These are phyloP conservation scores for Trametes meyenii DNA, from an alignment of 768 basidiomycete genomes.

Conservation along the genomic window DNA sequence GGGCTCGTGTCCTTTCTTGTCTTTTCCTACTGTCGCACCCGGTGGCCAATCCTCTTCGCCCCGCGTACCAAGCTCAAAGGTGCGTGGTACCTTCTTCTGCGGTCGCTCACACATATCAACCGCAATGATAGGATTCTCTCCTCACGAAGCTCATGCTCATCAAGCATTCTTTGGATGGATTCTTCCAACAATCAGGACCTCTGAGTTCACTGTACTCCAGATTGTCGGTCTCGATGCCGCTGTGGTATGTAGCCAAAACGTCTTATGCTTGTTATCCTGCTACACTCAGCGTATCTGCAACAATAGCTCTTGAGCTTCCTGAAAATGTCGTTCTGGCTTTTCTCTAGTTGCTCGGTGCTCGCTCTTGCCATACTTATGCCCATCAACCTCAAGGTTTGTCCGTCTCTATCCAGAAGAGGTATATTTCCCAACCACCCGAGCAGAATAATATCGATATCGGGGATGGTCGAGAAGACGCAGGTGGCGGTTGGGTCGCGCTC, in stretches of 20 bases:
- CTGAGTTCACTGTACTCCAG: constrained; percentile 92
- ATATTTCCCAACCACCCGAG: not conserved
- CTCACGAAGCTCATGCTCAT: constrained; percentile 88
- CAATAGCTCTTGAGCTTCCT: constrained; percentile 90
- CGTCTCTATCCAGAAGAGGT: not conserved
- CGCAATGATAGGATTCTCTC: constrained; percentile 73
- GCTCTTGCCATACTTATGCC: constrained; percentile 91
- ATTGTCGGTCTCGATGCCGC: constrained; percentile 97
- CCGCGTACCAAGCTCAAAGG: constrained; percentile 95
- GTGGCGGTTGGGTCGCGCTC: constrained; percentile 49
- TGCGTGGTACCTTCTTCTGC: constrained; percentile 35
- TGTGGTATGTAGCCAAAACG: constrained; percentile 62
- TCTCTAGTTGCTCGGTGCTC: constrained; percentile 82
- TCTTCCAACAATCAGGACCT: constrained; percentile 84
- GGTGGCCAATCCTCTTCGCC: constrained; percentile 90
- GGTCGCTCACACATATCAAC: too few species aligned
- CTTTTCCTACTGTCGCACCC: constrained; percentile 86
- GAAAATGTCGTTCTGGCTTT: constrained; percentile 93
- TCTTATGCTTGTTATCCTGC: too few species aligned
- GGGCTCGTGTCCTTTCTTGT: constrained; percentile 81
- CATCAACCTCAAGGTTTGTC: constrained; percentile 84
- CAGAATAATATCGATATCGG: constrained; percentile 77
- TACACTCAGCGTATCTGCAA: not conserved
- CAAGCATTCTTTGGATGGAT: constrained; percentile 96
- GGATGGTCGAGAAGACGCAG: constrained; percentile 47